Conservation (phyloP, 345 rosid genomes). For the Hirschfeldia incana region DNA sequence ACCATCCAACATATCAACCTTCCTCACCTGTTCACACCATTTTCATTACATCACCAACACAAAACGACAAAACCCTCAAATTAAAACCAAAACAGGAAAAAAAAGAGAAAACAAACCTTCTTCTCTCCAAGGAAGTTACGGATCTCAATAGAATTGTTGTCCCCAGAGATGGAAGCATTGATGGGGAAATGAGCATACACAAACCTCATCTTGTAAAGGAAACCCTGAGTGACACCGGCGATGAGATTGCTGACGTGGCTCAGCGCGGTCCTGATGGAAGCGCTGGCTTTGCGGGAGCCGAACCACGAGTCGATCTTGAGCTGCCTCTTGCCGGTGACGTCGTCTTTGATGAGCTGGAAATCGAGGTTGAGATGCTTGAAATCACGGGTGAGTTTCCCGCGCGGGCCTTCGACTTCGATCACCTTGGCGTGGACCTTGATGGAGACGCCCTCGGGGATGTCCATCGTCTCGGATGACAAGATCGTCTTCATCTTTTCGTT, state of each 20-base stretch:
- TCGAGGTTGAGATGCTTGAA: constrained; percentile 71
- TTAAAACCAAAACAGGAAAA: neutral
- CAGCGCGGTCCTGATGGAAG: constrained; percentile 63
- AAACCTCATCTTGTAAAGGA: constrained; percentile 82
- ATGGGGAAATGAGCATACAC: constrained; percentile 86
- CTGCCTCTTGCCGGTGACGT: constrained; percentile 48
- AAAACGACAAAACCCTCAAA: neutral
- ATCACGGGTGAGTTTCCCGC: constrained; percentile 61
- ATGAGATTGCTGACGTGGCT: constrained; percentile 73
- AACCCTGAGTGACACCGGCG: constrained; percentile 70
- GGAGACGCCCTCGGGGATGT: constrained; percentile 56
- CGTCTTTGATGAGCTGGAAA: constrained; percentile 55
- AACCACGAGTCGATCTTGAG: constrained; percentile 70
- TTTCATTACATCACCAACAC: neutral
- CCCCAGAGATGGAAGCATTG: constrained; percentile 63
- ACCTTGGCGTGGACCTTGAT: constrained; percentile 58
- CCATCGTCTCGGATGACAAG: constrained; percentile 64
- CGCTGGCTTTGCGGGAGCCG: constrained; percentile 58
- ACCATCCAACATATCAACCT: constrained; percentile 55
- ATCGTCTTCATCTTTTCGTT: constrained; percentile 53
- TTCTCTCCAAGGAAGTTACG: constrained; percentile 71
- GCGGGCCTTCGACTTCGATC: constrained; percentile 58
- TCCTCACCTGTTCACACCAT: constrained; percentile 44
- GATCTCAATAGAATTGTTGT: constrained; percentile 64
- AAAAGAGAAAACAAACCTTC: constrained; percentile 36